Base-by-base conservation (phyloP, 2,329 filamentous ascomycete species). In the Trichophyton rubrum region DNA sequence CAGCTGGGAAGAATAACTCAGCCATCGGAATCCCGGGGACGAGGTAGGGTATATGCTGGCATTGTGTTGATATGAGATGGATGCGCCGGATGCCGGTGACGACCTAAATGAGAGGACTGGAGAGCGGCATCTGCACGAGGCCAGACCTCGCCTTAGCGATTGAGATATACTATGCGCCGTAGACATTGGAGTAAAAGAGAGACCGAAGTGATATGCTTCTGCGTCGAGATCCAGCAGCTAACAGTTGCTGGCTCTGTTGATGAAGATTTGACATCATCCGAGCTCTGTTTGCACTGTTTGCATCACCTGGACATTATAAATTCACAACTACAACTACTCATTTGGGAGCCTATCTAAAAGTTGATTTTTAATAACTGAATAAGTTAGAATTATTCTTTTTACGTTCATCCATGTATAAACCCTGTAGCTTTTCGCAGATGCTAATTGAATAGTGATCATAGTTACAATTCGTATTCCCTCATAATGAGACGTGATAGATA, bases 221-320 rank as follows among this genome's bases (percentile, higher is more conserved):
- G 27, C 13, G 49, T 30, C 15, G 27, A 30, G 8, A 33, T 15
- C 7, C 22, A 13, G 49, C 3, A 3, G n/a, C 22, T 11, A 53
- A 13, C 49, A 15, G 11, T 11, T 22, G 22, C 9, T 33, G 49
- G 22, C 15, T 15, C 11, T 33, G 3, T 13, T 22, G 49, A 30
- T 53, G 22, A 53, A 24, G 49, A 65, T 65, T 72, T 73, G 71
- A 73, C 71, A 72, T 73, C 71, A 72, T 73, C 67, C 66, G 65
- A 62, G n/a, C 40, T 43, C n/a, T 64, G 38, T 74, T 74, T 74
- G 71, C 61, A 62, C 22, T 64, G 70, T 74, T 74, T 74, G 72
- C 69, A 70, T 33, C 49, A 3, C 20, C 43, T 4, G 8, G 20
- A 47, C 43, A 20, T 13, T 9, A 47, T n/a, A 6, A 27, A 30